Base-by-base conservation (phyloP, 2,329 filamentous ascomycete species). In the Fusarium beomiforme region DNA sequence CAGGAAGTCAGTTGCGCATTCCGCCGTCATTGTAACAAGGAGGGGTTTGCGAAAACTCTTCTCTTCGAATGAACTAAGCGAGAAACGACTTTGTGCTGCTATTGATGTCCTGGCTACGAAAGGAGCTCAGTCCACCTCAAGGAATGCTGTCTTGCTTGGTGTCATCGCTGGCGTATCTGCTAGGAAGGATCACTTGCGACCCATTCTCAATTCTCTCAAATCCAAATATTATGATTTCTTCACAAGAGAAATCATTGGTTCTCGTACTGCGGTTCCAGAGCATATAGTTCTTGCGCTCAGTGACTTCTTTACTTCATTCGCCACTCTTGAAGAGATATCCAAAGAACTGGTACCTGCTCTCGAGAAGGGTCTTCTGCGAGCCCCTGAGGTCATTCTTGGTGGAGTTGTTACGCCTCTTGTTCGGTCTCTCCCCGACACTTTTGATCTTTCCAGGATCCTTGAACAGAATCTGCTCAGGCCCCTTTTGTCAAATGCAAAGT, bases 401-500 rank as follows among this genome's bases (percentile, higher is more conserved):
- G 92, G 94, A 69, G 86, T 98, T 26, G 83, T 98, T 53, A 88
- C 91, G 9, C 89, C 92, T 16, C 85, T 98, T 47, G 86, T 97
- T 64, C 81, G 86, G 12, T 89, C 93, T 31, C 83, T 99, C 10
- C 90, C 94, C 2, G 78, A 83, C 31, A 83, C 84, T 9, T 86
- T 96, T 74, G 95, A 99, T 76, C 85, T 98, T 21, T 95, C 95
- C 12, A 88, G 90, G 39, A 83, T 92, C 8, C 85, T 98, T 21
- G 86, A 88, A 56, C 85, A 86, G 29, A 92, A 92, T 67, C 85
- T 99, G 37, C 81, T 97, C 39, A 98, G 97, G 80, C 93, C 94
- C 9, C 84, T 99, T 16, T 82, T 98, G n/a, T 91, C 94, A 42
- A 97, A 94, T 78, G 86, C 95, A 80, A 98, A 97, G 81, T 98